Base-by-base conservation (phyloP, 2,329 filamentous ascomycete genomes). In the Dothistroma pini region DNA sequence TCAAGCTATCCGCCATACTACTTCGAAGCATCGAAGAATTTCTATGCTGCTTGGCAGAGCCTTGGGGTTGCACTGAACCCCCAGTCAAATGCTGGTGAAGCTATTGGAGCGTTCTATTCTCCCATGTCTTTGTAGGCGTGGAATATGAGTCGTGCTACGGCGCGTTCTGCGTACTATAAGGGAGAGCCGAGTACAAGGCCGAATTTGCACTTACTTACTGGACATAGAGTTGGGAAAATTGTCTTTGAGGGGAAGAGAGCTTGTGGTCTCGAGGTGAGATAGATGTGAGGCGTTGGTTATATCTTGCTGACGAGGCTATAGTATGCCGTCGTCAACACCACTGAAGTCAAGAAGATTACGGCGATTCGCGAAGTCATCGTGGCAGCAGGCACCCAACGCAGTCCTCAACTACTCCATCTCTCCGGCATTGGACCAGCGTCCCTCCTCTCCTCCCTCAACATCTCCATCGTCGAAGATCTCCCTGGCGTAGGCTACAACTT, bases 351-450 rank as follows among this genome's bases (percentile, higher is more conserved):
- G 10, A 74, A 69, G 29, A 77, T 75, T 31, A 70, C 64, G 1
- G 62, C 58, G 16, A 57, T 14, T 16, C 54, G 56, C 21, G 65
- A 67, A 48, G 60, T 67, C 22, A 63, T 66, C 19, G 25, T 79
- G 21, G 80, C 80, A 0, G 79, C 78, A 0, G 83, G 83, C 0
- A 72, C 82, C 2, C 75, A 84, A 56, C 77, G 79, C 60, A 81
- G 80, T 9, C 83, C 83, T 0, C 73, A 79, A 0, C 79, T 86
- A 12, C 77, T 86, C 1, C 85, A 88, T 63, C 75, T 86, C 2
- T 87, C 84, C 0, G 86, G 86, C 0, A 77, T 89, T 32, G 86
- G 86, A 1, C 75, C 78, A 53, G 71, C 74, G 1, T 66, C 74
- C 0, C 65, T 82, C 10, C 73, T 83, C 0, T 76, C 85, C 2